phyloP scores from a whole-genome alignment of 1,284 basidiomycete genomes.

The Wolfiporia cocos region DNA sequence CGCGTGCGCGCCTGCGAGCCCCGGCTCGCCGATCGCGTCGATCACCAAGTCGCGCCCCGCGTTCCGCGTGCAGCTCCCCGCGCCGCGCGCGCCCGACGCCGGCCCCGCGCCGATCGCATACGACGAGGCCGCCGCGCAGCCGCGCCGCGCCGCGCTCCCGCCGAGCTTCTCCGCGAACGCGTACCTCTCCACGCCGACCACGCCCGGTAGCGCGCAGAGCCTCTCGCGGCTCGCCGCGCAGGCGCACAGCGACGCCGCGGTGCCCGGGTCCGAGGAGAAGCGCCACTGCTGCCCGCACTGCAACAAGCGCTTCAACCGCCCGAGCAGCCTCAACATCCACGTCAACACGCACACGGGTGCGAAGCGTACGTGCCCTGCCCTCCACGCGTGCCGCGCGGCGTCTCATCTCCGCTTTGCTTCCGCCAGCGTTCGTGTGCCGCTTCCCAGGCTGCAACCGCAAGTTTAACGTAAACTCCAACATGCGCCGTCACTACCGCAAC shows the following conservation, averaged over 20 bases:
- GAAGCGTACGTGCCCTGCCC: constrained; percentile 26
- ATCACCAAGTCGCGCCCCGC: constrained; percentile 9
- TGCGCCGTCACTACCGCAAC: constrained; percentile 36
- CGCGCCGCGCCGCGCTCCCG: background rate
- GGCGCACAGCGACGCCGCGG: background rate
- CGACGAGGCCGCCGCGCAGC: background rate
- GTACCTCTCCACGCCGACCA: constrained; percentile 6
- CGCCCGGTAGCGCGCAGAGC: constrained; percentile 1
- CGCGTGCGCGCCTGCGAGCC: background rate
- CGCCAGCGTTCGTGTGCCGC: constrained; percentile 30
- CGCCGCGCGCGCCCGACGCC: constrained; percentile 1
- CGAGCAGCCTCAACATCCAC: constrained; percentile 37
- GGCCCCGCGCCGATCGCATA: background rate
- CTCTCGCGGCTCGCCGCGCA: background rate
- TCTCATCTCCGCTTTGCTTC: background rate
- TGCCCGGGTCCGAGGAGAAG: constrained; percentile 19
- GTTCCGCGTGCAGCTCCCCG: constrained; percentile 9
- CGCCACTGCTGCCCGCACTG: constrained; percentile 33
- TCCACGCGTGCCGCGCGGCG: background rate
- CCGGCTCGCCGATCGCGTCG: constrained; percentile 1
- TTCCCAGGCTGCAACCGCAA: constrained; percentile 32
- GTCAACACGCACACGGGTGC: constrained; percentile 37
- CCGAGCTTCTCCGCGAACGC: constrained; percentile 7
- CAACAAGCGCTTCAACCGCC: constrained; percentile 37
- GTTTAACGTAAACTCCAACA: constrained; percentile 40